phyloP scores from a whole-genome alignment of 2,329 filamentous ascomycete species.

The Coniochaeta hoffmannii region DNA sequence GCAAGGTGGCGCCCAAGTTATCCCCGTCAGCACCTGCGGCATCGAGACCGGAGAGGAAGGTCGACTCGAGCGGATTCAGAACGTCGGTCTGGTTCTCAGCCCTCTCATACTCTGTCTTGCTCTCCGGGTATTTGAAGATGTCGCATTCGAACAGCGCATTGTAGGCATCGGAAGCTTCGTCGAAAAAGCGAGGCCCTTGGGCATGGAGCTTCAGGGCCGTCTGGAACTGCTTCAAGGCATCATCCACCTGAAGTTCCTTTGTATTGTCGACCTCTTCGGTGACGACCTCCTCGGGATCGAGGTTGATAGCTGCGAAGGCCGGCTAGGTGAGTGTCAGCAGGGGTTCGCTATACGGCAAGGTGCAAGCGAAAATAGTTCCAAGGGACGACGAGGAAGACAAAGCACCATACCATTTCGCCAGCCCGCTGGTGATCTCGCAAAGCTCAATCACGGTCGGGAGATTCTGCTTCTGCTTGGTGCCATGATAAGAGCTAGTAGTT shows the following conservation, averaged over 20 bases:
- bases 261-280: constrained; percentile 93
- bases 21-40: constrained; percentile 58
- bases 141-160: constrained; percentile 80
- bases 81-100: constrained; percentile 49
- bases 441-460: not conserved
- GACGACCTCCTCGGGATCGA: constrained; percentile 83
- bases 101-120: constrained; percentile 74
- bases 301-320: constrained; percentile 81
- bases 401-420: not conserved
- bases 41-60: constrained; percentile 43
- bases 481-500: not conserved
- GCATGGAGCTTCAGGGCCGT: constrained; percentile 85
- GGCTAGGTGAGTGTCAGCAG: constrained; percentile 30
- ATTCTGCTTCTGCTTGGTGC: not conserved
- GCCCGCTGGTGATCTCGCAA: not conserved
- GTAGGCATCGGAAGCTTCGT: constrained; percentile 75
- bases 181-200: constrained; percentile 69
- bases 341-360: not conserved
- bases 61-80: constrained; percentile 37
- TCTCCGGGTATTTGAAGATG: constrained; percentile 88
- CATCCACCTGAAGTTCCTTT: constrained; percentile 92
- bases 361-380: not conserved
- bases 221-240: constrained; percentile 92
- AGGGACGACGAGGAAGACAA: not conserved
- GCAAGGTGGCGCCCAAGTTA: constrained; percentile 69